These are phyloP conservation scores for Tetrapisispora namnaoensis DNA, from an alignment of 805 yeast genomes.

Conservation along the genomic window DNA sequence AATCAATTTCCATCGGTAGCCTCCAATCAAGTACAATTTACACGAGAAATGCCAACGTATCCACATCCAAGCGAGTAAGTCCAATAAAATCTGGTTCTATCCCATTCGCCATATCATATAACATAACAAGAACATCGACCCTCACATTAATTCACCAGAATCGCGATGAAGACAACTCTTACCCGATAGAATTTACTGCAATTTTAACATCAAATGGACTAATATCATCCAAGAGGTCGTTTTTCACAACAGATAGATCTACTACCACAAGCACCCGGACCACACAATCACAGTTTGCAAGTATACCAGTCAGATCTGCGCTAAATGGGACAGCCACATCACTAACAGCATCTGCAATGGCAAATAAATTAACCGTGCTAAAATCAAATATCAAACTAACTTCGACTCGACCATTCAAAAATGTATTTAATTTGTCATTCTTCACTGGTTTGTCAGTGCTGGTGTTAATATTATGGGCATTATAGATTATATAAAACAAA, in stretches of 20 bases:
- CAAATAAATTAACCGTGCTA: background rate
- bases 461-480: background rate
- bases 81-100: conserved; percentile 36
- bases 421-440: background rate
- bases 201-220: conserved; percentile 26
- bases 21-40: background rate
- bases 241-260: conserved; percentile 22
- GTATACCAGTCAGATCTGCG: conserved; percentile 6
- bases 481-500: background rate
- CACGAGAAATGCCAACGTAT: too few relatives aligned
- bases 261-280: conserved; percentile 6
- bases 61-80: background rate
- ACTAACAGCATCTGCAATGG: background rate
- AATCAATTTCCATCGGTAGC: background rate
- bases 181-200: conserved; percentile 26
- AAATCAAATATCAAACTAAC: background rate
- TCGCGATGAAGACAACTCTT: background rate
- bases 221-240: conserved; percentile 24
- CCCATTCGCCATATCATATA: conserved; percentile 39
- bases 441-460: background rate
- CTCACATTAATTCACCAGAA: conserved; percentile 5
- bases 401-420: background rate
- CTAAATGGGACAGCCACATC: background rate
- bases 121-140: conserved; percentile 13
- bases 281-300: conserved; percentile 8